Conservation (phyloP, 2,329 filamentous ascomycete genomes). For the Arthrinium phaeospermum region DNA sequence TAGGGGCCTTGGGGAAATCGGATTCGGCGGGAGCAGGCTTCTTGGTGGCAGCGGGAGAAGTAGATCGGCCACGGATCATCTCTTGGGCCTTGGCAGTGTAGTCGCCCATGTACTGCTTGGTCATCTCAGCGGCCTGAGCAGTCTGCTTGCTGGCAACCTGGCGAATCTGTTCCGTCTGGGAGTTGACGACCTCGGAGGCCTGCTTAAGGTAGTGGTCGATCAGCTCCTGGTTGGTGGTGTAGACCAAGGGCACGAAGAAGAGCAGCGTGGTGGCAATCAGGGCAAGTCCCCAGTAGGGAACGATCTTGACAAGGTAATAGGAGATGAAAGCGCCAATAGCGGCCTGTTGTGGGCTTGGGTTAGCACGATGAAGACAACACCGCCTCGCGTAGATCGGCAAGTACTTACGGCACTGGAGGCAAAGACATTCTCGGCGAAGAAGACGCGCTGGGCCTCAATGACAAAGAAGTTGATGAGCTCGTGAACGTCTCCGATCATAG, state of each 20-base stretch:
- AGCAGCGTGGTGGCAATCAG: conserved; percentile 63
- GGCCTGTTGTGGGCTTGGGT: conserved; percentile 48
- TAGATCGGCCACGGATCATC: conserved; percentile 58
- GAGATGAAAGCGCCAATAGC: conserved; percentile 66
- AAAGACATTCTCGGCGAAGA: conserved; percentile 71
- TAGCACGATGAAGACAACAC: not conserved
- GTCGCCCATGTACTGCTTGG: conserved; percentile 72
- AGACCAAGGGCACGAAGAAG: conserved; percentile 69
- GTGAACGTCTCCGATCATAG: conserved; percentile 66
- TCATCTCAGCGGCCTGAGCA: conserved; percentile 64
- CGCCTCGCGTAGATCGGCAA: not conserved
- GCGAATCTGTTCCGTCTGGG: conserved; percentile 68
- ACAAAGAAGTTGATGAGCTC: conserved; percentile 76
- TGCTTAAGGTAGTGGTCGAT: conserved; percentile 68
- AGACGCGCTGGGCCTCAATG: conserved; percentile 71
- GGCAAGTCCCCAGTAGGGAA: conserved; percentile 72
- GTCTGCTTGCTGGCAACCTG: conserved; percentile 68
- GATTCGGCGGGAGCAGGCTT: conserved; percentile 44
- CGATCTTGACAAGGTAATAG: conserved; percentile 72
- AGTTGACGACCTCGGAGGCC: conserved; percentile 61
- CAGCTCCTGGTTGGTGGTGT: conserved; percentile 71
- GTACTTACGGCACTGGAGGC: conserved; percentile 63
- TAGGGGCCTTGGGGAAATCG: conserved; percentile 55
- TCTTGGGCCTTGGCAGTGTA: conserved; percentile 72
- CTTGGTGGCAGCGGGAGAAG: conserved; percentile 48